Evolutionary conservation across 176 grass and related monocot species (phyloP).

Genomic region (Olyra latifolia): DNA sequence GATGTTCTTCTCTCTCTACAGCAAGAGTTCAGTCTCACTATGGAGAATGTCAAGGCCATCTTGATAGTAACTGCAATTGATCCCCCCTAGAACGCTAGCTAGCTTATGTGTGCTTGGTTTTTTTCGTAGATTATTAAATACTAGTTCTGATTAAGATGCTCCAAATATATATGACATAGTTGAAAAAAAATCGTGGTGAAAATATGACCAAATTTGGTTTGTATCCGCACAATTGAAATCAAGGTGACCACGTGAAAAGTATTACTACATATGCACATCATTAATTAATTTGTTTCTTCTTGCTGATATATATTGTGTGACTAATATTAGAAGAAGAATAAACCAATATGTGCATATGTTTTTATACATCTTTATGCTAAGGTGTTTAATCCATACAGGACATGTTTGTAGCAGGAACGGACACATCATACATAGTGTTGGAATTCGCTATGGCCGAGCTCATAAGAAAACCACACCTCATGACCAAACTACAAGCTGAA

Average conservation of each 20-base stretch:
- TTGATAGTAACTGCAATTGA: background rate
- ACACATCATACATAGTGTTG: conserved; percentile 29
- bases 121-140: too few species aligned
- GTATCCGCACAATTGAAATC: too few species aligned
- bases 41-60: background rate
- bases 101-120: background rate
- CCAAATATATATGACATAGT: too few species aligned
- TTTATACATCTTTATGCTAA: background rate
- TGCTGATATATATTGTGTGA: too few species aligned
- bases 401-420: conserved; percentile 41
- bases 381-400: conserved; percentile 14
- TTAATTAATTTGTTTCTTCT: too few species aligned
- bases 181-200: too few species aligned
- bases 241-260: too few species aligned
- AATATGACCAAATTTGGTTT: too few species aligned
- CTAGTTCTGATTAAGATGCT: too few species aligned
- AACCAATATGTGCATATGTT: background rate
- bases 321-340: background rate
- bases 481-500: conserved; percentile 39
- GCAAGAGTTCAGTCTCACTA: background rate
- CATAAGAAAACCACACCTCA: conserved; percentile 8
- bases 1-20: background rate
- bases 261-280: too few species aligned
- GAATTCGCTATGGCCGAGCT: conserved; percentile 51
- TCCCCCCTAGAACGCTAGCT: background rate